Conservation (phyloP, 202 grass and related monocot genomes). For the Saccharum hybrid region DNA sequence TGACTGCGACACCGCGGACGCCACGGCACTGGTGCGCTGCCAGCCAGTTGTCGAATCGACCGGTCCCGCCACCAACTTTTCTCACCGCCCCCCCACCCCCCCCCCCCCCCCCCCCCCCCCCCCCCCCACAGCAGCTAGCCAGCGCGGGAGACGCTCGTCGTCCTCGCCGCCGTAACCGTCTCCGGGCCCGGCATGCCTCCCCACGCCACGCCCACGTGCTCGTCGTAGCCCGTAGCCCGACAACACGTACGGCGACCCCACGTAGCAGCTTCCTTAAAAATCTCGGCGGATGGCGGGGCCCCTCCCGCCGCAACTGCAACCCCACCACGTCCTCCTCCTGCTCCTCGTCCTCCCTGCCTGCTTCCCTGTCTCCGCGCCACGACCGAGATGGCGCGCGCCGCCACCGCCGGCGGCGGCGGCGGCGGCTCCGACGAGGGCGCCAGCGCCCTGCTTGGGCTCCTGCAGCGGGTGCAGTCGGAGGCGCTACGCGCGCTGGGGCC, state of each 20-base stretch:
- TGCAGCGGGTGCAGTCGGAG: constrained; percentile 69
- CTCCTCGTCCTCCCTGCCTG: background rate
- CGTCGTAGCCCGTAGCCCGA: too few species aligned
- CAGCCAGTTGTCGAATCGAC: too few species aligned
- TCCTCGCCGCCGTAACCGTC: background rate
- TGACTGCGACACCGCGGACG: too few species aligned
- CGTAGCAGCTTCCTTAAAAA: too few species aligned
- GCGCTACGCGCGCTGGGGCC: constrained; percentile 60
- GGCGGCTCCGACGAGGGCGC: background rate
- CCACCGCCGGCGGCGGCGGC: too few species aligned
- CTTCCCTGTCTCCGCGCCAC: background rate
- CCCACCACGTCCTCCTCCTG: background rate
- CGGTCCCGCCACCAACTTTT: background rate
- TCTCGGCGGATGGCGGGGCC: constrained; percentile 1
- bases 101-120: too few species aligned
- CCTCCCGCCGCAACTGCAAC: background rate
- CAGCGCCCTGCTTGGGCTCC: constrained; percentile 59
- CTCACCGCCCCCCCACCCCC: too few species aligned
- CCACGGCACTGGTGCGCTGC: too few species aligned
- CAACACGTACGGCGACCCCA: too few species aligned
- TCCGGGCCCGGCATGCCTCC: too few species aligned
- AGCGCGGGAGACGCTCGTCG: background rate
- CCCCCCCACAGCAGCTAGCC: too few species aligned
- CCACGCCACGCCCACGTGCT: background rate
- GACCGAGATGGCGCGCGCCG: background rate